Base-by-base conservation (phyloP, 2,329 filamentous ascomycete genomes). In the Grosmannia penicillata region DNA sequence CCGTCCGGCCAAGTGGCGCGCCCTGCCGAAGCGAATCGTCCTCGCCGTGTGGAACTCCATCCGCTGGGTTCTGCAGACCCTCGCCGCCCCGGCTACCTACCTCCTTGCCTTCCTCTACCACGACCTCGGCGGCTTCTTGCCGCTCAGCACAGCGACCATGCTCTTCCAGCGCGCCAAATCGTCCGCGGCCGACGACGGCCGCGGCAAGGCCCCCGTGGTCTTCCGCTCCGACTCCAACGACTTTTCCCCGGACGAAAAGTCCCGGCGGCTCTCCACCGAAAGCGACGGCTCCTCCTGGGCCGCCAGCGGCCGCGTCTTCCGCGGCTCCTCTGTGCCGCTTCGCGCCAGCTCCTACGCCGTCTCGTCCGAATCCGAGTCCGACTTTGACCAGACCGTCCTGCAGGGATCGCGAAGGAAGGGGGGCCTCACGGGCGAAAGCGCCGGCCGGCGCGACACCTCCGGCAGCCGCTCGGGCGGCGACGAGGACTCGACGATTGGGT, bases 1-100 rank as follows among this genome's bases (percentile, higher is more conserved):
- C 34, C 59, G 66, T 37, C 58, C 58, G 39, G 54, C 33, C 26
- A 60, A 61, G 45, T 76, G 72, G 71, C 62, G 67, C 44, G 49
- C 61, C 25, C 61, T 84, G 44, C 77, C 82, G 15, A 72, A 77
- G 56, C 75, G 76, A 49, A 68, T 95, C 43, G 77, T 77, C 30
- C 71, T 72, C 41, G 75, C 76, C 42, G 63, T 95, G 41, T 69
- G 89, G 43, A 76, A 80, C 48, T 82, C 83, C 6, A 67, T 93
- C 49, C 76, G 78, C 48, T 82, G 83, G 62, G 67, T 95, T 33
- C 60, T 94, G 39, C 79, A 81, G 36, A 82, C 83, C 13, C 61
- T 96, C 43, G 72, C 81, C 21, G 77, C 81, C 18, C 89, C 89
- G 1, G 82, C 79, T 15, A 72, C 86, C 36, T 95, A 89, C 58